phyloP scores from a whole-genome alignment of 1,284 basidiomycete species.

The Leccinum cinnamomeum region DNA sequence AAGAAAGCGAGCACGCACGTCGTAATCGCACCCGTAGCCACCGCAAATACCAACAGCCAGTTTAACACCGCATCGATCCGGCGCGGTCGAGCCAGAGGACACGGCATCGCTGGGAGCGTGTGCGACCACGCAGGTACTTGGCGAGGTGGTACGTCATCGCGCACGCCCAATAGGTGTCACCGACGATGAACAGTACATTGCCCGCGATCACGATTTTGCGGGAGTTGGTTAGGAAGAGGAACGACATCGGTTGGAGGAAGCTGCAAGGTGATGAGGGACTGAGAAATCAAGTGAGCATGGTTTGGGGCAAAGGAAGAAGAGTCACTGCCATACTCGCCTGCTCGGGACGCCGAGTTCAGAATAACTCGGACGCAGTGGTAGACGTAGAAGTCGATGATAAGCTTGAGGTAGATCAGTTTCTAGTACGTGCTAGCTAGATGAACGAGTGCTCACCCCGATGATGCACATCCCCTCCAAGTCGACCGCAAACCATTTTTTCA shows the following conservation, averaged over 20 bases:
- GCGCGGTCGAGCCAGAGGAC: conserved; percentile 1
- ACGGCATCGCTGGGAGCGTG: conserved; percentile 1
- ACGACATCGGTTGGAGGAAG: conserved; percentile 15
- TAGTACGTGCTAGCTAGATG: no score
- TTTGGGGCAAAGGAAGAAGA: not conserved
- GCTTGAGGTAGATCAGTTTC: conserved; percentile 19
- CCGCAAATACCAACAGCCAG: conserved; percentile 26
- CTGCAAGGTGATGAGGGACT: conserved; percentile 6
- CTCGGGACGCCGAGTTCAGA: conserved; percentile 17
- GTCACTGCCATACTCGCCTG: conserved; percentile 16
- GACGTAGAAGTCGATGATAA: conserved; percentile 33
- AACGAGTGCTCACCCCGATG: conserved; percentile 23
- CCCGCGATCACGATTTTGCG: conserved; percentile 20
- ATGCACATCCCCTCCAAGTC: conserved; percentile 23
- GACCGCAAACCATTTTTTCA: not conserved
- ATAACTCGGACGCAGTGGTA: conserved; percentile 23
- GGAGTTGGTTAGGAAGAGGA: conserved; percentile 9
- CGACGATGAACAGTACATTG: conserved; percentile 27
- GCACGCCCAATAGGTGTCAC: conserved; percentile 25
- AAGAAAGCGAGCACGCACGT: conserved; percentile 16
- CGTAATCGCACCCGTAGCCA: conserved; percentile 31
- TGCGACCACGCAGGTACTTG: conserved; percentile 5
- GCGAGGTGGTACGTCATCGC: conserved; percentile 28
- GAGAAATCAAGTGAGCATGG: not conserved
- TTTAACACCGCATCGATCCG: conserved; percentile 28